phyloP scores from a whole-genome alignment of 345 rosid species.

The Sonneratia caseolaris region DNA sequence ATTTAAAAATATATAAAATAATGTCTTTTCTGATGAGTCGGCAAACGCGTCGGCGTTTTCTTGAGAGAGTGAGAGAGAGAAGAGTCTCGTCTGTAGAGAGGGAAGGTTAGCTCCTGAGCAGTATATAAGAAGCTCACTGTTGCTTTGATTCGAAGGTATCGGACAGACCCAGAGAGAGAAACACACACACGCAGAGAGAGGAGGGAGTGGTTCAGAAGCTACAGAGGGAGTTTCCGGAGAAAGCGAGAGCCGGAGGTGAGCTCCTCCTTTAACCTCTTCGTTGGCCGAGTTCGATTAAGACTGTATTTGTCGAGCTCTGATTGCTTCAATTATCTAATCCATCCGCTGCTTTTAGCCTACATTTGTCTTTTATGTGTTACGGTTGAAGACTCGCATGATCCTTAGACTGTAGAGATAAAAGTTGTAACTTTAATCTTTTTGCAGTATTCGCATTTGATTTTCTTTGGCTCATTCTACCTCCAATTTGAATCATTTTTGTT shows the following conservation, averaged over 20 bases:
- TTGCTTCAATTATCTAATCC: background rate
- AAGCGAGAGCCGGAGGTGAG: background rate
- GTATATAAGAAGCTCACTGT: too few relatives aligned
- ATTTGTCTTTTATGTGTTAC: background rate
- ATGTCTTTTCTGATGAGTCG: background rate
- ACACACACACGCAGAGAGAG: too few relatives aligned
- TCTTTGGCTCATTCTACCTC: background rate
- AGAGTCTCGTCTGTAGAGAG: background rate
- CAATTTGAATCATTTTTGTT: background rate
- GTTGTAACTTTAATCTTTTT: background rate
- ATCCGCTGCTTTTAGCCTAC: background rate
- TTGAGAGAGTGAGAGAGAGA: conserved; percentile 3
- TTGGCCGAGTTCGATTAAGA: background rate
- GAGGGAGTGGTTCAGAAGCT: background rate
- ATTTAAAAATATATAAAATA: too few relatives aligned
- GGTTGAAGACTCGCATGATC: background rate
- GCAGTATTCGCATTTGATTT: background rate
- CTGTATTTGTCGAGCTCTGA: background rate
- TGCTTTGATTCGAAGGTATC: conserved; percentile 25
- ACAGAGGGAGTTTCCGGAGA: background rate
- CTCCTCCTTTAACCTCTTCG: background rate
- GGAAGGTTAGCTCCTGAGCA: too few relatives aligned
- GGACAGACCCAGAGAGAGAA: background rate
- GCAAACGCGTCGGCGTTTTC: background rate
- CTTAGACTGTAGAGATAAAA: background rate